Percentiles rank a stretch among this genome's conserved stretches.
These are phyloP conservation scores for Trametes cubensis DNA, from an alignment of 768 basidiomycete genomes.

Conservation along the genomic window DNA sequence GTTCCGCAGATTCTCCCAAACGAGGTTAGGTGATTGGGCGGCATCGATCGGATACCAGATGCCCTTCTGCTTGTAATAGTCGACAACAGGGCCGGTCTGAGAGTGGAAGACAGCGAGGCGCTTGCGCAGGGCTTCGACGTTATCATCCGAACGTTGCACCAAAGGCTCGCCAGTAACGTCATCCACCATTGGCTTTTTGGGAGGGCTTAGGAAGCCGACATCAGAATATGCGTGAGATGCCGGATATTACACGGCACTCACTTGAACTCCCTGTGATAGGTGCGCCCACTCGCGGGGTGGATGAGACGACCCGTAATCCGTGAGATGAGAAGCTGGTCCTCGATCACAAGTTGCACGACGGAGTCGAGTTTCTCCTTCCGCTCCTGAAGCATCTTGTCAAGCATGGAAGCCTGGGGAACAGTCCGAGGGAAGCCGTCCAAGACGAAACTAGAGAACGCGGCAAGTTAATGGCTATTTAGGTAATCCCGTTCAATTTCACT, in stretches of 20 bases:
- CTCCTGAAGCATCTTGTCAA: slow-evolving; percentile 83
- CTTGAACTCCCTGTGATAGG: slow-evolving; percentile 96
- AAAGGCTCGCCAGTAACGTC: slow-evolving; percentile 95
- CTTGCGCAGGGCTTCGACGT: slow-evolving; percentile 91
- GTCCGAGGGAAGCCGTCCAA: slow-evolving; percentile 99
- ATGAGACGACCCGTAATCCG: slow-evolving; percentile 96
- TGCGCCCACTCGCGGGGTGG: slow-evolving; percentile 85
- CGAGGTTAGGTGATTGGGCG: slow-evolving; percentile 87
- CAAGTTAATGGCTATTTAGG: slow-evolving; percentile 5
- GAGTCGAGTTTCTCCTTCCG: slow-evolving; percentile 89
- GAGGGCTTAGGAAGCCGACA: slow-evolving; percentile 62
- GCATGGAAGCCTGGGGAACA: slow-evolving; percentile 93
- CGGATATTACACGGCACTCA: slow-evolving; percentile 45
- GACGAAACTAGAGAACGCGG: slow-evolving; percentile 72
- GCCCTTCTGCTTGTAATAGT: slow-evolving; percentile 91
- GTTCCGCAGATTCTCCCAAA: slow-evolving; percentile 82
- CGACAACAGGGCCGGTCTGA: slow-evolving; percentile 94
- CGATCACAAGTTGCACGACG: slow-evolving; percentile 90
- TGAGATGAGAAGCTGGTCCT: slow-evolving; percentile 93
- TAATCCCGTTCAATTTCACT: background rate
- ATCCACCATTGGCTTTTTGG: slow-evolving; percentile 93
- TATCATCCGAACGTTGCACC: slow-evolving; percentile 97
- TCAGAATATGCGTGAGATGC: background rate
- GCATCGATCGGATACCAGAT: slow-evolving; percentile 93
- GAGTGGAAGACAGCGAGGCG: slow-evolving; percentile 87